phyloP scores from a whole-genome alignment of 306 rosid genomes.

The Hippophae tibetana region DNA sequence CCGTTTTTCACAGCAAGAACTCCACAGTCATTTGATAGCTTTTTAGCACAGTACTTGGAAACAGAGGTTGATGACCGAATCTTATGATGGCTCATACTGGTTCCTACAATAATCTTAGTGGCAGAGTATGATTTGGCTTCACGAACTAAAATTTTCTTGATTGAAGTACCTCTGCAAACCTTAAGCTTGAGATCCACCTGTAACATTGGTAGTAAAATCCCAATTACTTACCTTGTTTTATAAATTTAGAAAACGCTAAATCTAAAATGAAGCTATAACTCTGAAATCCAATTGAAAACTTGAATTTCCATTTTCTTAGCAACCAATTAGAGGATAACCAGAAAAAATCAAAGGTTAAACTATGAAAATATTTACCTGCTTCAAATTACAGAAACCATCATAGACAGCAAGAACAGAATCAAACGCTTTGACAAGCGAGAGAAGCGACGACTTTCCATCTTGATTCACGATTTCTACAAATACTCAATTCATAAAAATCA shows the following conservation, averaged over 20 bases:
- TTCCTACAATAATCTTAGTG: constrained; percentile 61
- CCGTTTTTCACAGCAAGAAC: too few relatives aligned
- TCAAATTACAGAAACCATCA: constrained; percentile 94
- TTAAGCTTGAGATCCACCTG: constrained; percentile 93
- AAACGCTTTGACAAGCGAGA: constrained; percentile 81
- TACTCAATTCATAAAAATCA: constrained; percentile 20
- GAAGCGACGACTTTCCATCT: constrained; percentile 76
- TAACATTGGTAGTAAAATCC: constrained; percentile 17
- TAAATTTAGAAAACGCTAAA: neutral
- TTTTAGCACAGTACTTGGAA: too few relatives aligned
- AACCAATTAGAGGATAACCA: constrained; percentile 2
- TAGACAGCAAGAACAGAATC: constrained; percentile 90
- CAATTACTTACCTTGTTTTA: neutral
- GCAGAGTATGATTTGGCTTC: constrained; percentile 74
- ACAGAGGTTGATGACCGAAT: too few relatives aligned
- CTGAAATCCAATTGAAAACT: neutral
- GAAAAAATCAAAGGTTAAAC: neutral
- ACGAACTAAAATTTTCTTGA: constrained; percentile 57
- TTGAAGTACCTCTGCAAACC: constrained; percentile 71
- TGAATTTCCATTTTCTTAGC: constrained; percentile 9
- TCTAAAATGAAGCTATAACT: too few relatives aligned
- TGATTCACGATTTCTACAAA: constrained; percentile 57
- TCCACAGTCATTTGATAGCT: too few relatives aligned
- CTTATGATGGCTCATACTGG: constrained; percentile 36
- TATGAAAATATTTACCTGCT: constrained; percentile 45